Evolutionary conservation across 495 filamentous ascomycete species (phyloP), one percentile per base, ranked within the genome.

Genomic region (Aspergillus sclerotiicarbonarius): DNA sequence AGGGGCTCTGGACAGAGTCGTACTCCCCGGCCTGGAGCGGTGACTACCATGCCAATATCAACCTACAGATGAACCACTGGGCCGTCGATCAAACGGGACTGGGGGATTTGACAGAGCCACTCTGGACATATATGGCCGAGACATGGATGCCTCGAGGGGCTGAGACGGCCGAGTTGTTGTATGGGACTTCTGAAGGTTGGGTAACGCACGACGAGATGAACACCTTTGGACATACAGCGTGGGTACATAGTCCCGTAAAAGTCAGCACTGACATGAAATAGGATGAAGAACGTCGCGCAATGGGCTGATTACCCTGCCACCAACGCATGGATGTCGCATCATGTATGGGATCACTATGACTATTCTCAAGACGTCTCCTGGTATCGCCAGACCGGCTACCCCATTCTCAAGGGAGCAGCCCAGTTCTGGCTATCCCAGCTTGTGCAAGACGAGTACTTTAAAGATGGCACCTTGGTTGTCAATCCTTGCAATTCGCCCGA

Each of bases 1-100:
- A 81, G 60, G 75, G 78, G 1, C 67, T 62, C 30, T 80, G 77
- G 78, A 66, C 66, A n/a, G 63, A 67, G 9, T 62, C 53, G 0
- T 54, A 73, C 21, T 58, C 58, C 10, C 65, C 63, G 30, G 63
- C 70, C 6, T 83, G 80, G 80, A 65, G 75, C 47, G 71, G 68
- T 6, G 78, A 82, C 54, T 82, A 82, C 55, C 77, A 80, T 51
- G 68, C 71, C 33, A 76, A 82, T 35, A 81, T 82, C 45, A 82
- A 82, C 51, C 51, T 83, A 8, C 79, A 82, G 58, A 83, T 83
- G 80, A 80, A 80, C 50, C 61, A 75, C 60, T 82, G 77, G 77
- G 66, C 59, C 0, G 74, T 65, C 2, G 68, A 76, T 35, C 62
- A 70, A 43, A 72, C 73, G 4, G 71, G 77, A 0, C 65, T 80